Evolutionary conservation across 805 yeast genomes (phyloP).

Genomic region (Tetrapisispora namnaoensis): DNA sequence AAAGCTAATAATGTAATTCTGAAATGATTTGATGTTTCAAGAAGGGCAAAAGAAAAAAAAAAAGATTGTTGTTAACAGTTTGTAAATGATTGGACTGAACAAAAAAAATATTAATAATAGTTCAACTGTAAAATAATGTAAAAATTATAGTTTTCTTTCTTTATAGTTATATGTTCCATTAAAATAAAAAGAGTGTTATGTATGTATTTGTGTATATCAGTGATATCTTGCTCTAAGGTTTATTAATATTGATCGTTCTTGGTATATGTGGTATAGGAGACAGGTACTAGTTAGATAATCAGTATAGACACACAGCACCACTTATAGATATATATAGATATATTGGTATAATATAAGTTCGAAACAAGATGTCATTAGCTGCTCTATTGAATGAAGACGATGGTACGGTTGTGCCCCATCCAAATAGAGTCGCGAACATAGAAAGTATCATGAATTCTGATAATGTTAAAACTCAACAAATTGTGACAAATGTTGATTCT

Average conservation of each 20-base stretch:
- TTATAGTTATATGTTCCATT: no score
- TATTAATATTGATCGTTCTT: no score
- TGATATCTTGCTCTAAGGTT: no score
- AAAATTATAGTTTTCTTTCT: no score
- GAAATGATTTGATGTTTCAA: neutral
- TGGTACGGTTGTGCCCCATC: constrained; percentile 3
- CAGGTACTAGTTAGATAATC: no score
- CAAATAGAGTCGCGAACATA: neutral
- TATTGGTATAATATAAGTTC: neutral
- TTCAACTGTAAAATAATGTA: neutral
- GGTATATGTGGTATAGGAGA: no score
- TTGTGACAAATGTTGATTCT: neutral
- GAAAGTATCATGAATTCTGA: neutral
- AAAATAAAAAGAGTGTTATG: no score
- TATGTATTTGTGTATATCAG: no score
- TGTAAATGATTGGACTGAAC: neutral
- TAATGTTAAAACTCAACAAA: neutral
- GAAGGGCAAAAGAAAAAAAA: neutral
- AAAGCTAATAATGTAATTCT: neutral
- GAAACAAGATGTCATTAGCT: constrained; percentile 20
- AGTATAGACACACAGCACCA: neutral
- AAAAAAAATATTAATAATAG: no score
- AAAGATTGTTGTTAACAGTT: neutral
- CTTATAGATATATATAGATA: neutral
- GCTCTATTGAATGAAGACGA: constrained; percentile 24